These are phyloP conservation scores for Mycena crocata DNA, from an alignment of 768 basidiomycete species.

Conservation along the genomic window DNA sequence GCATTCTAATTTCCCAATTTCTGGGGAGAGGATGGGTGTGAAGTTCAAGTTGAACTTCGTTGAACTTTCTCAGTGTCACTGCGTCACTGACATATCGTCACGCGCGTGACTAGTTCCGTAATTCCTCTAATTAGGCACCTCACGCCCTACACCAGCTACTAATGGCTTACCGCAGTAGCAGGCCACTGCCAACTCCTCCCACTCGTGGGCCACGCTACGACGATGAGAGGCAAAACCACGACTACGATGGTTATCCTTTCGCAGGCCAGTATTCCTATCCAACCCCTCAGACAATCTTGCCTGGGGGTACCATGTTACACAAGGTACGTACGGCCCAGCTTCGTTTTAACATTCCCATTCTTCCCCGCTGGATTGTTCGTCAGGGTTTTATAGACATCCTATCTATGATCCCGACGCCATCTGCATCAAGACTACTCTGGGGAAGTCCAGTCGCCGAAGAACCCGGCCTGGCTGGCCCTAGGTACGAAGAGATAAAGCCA, in stretches of 20 bases:
- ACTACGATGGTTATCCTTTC: slow-evolving; percentile 50
- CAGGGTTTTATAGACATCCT: slow-evolving; percentile 93
- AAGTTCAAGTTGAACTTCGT: no score
- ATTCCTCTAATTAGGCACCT: background rate
- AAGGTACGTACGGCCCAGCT: no score
- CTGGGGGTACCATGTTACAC: slow-evolving; percentile 81
- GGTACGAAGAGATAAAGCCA: slow-evolving; percentile 69
- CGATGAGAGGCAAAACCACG: slow-evolving; percentile 21
- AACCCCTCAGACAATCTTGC: slow-evolving; percentile 61
- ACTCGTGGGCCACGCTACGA: slow-evolving; percentile 29
- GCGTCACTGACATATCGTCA: no score
- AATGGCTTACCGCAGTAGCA: slow-evolving; percentile 30
- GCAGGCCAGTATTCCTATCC: slow-evolving; percentile 55
- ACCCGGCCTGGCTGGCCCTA: slow-evolving; percentile 69
- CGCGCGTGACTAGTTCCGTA: no score
- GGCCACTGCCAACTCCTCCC: slow-evolving; percentile 49
- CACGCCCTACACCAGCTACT: background rate
- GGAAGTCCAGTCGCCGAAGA: slow-evolving; percentile 54
- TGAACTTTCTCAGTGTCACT: no score
- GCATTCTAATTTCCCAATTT: background rate
- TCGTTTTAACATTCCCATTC: no score
- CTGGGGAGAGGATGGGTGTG: no score
- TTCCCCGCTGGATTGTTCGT: no score
- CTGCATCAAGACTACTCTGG: slow-evolving; percentile 75
- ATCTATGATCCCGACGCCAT: slow-evolving; percentile 79